Conservation (phyloP, 345 rosid species). For the Laguncularia racemosa region DNA sequence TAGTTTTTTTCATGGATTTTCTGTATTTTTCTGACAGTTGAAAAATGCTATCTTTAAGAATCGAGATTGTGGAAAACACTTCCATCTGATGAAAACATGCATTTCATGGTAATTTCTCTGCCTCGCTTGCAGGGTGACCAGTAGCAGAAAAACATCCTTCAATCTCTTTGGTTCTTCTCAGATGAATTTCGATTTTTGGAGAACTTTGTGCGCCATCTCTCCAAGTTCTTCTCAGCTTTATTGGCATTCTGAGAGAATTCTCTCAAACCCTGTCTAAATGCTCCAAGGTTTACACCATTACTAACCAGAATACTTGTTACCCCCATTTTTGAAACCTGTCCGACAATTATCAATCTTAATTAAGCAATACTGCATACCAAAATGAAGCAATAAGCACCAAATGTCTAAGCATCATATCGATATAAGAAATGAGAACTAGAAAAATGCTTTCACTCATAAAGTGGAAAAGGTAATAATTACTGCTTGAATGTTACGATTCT, state of each 20-base stretch:
- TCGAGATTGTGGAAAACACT: background rate
- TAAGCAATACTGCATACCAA: background rate
- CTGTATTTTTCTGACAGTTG: too few species aligned
- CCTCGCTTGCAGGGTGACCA: background rate
- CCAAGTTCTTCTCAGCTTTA: slow-evolving; percentile 50
- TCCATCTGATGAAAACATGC: background rate
- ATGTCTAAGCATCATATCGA: too few species aligned
- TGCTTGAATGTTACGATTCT: slow-evolving; percentile 59
- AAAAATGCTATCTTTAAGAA: background rate
- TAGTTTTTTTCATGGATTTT: too few species aligned
- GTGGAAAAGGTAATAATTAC: slow-evolving; percentile 22
- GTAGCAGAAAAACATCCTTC: background rate
- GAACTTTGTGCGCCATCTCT: slow-evolving; percentile 54
- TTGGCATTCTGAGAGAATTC: slow-evolving; percentile 45
- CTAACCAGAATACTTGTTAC: slow-evolving; percentile 57
- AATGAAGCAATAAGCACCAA: background rate
- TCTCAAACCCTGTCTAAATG: slow-evolving; percentile 64
- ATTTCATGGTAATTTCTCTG: too few species aligned
- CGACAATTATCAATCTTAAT: background rate
- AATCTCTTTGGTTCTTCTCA: slow-evolving; percentile 16
- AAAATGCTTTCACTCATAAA: too few species aligned
- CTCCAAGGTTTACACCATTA: slow-evolving; percentile 70
- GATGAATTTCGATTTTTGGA: slow-evolving; percentile 34
- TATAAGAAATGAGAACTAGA: too few species aligned
- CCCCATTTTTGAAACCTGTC: slow-evolving; percentile 78